A percentile compares a stretch with the other conserved stretches of the same genome.
phyloP scores from a whole-genome alignment of 345 rosid genomes.

The Orychophragmus violaceus region DNA sequence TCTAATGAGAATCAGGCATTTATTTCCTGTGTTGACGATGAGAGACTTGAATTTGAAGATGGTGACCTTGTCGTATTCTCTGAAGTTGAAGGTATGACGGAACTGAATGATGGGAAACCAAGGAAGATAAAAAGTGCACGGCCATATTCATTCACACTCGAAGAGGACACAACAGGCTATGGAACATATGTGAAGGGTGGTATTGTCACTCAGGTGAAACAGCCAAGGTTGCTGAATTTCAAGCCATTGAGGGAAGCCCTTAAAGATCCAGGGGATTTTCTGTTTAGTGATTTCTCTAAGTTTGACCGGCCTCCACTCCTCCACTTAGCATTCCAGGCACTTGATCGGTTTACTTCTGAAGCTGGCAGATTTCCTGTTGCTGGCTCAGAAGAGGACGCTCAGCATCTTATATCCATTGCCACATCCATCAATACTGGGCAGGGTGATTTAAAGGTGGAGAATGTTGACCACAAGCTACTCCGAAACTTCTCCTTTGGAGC shows the following conservation, averaged over 20 bases:
- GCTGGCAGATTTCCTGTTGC: constrained; percentile 72
- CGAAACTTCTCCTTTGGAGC: constrained; percentile 90
- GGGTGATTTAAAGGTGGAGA: constrained; percentile 70
- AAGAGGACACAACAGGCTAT: constrained; percentile 69
- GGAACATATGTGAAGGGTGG: background rate
- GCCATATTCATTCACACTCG: constrained; percentile 89
- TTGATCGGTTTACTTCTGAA: constrained; percentile 29
- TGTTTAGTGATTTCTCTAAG: background rate
- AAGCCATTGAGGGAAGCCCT: background rate
- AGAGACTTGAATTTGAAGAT: constrained; percentile 93
- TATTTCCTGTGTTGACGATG: constrained; percentile 92
- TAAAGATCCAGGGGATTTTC: background rate
- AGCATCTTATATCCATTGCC: constrained; percentile 62
- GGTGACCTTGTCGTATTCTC: constrained; percentile 95
- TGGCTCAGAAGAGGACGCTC: constrained; percentile 91
- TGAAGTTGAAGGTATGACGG: constrained; percentile 92
- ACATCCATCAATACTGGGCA: constrained; percentile 50
- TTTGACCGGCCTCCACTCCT: background rate
- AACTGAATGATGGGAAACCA: constrained; percentile 92
- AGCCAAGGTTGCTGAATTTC: background rate
- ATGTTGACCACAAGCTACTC: constrained; percentile 67
- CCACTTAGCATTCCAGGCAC: background rate
- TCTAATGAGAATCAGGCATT: constrained; percentile 83
- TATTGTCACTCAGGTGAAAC: background rate
- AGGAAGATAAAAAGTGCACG: constrained; percentile 80